A percentile compares a stretch with the other conserved stretches of the same genome.
These are phyloP conservation scores for Calycina herbarum DNA, from an alignment of 2,329 filamentous ascomycete genomes.

Conservation along the genomic window DNA sequence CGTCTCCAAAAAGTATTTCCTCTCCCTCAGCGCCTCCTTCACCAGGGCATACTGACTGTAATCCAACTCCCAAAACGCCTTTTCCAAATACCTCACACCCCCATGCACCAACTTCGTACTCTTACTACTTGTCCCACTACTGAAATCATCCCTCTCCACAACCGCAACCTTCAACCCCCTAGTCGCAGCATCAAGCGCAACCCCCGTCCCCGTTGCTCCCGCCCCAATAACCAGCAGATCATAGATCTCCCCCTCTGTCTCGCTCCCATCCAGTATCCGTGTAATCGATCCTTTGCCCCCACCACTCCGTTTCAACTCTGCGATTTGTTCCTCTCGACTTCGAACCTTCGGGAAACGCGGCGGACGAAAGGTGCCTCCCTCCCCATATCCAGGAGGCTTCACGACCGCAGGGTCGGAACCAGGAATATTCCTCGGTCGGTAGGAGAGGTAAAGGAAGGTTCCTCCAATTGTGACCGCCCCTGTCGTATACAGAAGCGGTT, in stretches of 20 bases:
- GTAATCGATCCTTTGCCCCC: conserved; percentile 46
- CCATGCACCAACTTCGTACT: conserved; percentile 78
- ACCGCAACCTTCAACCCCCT: conserved; percentile 70
- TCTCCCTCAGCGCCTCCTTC: conserved; percentile 70
- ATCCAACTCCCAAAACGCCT: conserved; percentile 74
- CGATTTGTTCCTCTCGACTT: conserved; percentile 50
- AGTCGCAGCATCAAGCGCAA: conserved; percentile 71
- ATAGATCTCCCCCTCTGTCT: conserved; percentile 51
- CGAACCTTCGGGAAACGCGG: conserved; percentile 53
- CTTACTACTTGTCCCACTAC: conserved; percentile 71
- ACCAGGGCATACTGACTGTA: conserved; percentile 72
- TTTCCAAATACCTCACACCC: conserved; percentile 72
- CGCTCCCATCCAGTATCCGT: conserved; percentile 50
- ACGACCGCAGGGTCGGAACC: conserved; percentile 68
- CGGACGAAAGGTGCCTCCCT: conserved; percentile 64
- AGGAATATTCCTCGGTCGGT: conserved; percentile 71
- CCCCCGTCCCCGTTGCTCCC: conserved; percentile 69
- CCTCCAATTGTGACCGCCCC: conserved; percentile 48
- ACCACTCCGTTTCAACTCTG: conserved; percentile 49
- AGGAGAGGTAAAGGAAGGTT: conserved; percentile 53
- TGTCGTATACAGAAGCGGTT: conserved; percentile 51
- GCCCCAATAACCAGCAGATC: conserved; percentile 71
- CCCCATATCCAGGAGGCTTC: conserved; percentile 67
- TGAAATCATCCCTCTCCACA: conserved; percentile 73
- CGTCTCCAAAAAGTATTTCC: conserved; percentile 73